phyloP scores from a whole-genome alignment of 2,329 filamentous ascomycete genomes.

The Ophiostoma sp. region DNA sequence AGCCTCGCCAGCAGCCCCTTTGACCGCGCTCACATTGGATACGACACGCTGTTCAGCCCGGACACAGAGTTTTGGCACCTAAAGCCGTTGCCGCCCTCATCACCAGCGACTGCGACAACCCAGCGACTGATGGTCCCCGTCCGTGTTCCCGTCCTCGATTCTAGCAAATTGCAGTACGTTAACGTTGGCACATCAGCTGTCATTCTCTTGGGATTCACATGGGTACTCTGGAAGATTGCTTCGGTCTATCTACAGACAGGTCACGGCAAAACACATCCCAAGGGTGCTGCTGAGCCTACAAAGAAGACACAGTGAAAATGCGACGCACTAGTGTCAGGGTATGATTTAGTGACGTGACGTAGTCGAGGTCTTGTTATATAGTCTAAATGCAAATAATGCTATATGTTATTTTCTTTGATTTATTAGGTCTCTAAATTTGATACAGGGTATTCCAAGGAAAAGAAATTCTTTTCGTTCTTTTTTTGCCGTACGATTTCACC shows the following conservation, averaged over 20 bases:
- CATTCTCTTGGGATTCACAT: slow-evolving; percentile 61
- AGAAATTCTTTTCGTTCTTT: background rate
- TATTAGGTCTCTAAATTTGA: background rate
- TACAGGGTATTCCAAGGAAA: background rate
- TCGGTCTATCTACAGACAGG: slow-evolving; percentile 36
- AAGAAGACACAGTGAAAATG: slow-evolving; percentile 25
- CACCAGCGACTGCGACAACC: background rate
- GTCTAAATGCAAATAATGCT: no score
- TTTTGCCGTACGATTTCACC: background rate
- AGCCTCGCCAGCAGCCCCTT: slow-evolving; percentile 77
- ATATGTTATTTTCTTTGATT: background rate
- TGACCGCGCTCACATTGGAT: slow-evolving; percentile 77
- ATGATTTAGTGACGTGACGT: no score
- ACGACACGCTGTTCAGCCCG: slow-evolving; percentile 71
- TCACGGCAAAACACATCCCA: slow-evolving; percentile 29
- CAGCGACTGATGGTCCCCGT: slow-evolving; percentile 47
- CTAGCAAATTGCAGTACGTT: slow-evolving; percentile 46
- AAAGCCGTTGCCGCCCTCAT: slow-evolving; percentile 41
- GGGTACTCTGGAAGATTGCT: slow-evolving; percentile 59
- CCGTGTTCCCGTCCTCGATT: slow-evolving; percentile 60
- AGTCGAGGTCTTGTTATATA: no score
- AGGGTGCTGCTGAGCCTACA: slow-evolving; percentile 25
- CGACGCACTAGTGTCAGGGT: no score
- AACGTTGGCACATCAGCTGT: slow-evolving; percentile 52
- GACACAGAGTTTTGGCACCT: slow-evolving; percentile 81